Evolutionary conservation across 306 rosid genomes (phyloP).

Genomic region (Prunus campanulata): DNA sequence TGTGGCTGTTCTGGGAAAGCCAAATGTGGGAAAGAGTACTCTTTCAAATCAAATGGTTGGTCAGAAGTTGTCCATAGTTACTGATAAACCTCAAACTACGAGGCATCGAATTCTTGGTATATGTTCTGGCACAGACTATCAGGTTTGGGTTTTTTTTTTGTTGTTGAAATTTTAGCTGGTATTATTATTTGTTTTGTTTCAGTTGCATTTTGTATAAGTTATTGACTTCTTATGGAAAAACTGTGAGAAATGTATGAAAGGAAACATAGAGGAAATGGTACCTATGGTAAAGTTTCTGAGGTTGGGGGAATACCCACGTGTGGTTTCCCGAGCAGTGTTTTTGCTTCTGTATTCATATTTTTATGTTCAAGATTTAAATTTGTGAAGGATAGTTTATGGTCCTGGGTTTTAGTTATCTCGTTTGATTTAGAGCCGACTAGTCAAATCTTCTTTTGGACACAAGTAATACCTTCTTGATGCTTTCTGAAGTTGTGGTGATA

Average conservation of each 20-base stretch:
- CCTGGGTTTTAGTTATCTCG: neutral
- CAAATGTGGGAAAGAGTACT: slow-evolving; percentile 97
- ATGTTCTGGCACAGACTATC: slow-evolving; percentile 83
- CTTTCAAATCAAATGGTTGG: slow-evolving; percentile 93
- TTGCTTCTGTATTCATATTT: neutral
- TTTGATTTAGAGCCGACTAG: neutral
- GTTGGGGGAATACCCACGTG: neutral
- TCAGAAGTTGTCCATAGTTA: slow-evolving; percentile 88
- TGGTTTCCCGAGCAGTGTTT: neutral
- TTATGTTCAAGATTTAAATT: neutral
- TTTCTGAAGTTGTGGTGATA: neutral
- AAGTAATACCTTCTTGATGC: neutral
- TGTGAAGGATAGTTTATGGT: neutral
- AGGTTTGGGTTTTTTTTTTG: slow-evolving; percentile 51
- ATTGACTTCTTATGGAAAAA: neutral
- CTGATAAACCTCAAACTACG: slow-evolving; percentile 96
- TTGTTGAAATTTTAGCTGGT: neutral
- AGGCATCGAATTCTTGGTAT: slow-evolving; percentile 94
- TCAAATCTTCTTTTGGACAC: neutral
- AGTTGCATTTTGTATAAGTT: slow-evolving; percentile 2
- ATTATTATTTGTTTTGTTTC: slow-evolving; percentile 17
- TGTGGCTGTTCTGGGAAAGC: slow-evolving; percentile 90
- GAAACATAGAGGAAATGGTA: neutral
- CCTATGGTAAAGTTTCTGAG: neutral
- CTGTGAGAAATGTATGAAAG: neutral